A percentile compares a stretch with the other conserved stretches of the same genome.
Conservation (phyloP, 768 basidiomycete species). For the Phylloporus scabripes region DNA sequence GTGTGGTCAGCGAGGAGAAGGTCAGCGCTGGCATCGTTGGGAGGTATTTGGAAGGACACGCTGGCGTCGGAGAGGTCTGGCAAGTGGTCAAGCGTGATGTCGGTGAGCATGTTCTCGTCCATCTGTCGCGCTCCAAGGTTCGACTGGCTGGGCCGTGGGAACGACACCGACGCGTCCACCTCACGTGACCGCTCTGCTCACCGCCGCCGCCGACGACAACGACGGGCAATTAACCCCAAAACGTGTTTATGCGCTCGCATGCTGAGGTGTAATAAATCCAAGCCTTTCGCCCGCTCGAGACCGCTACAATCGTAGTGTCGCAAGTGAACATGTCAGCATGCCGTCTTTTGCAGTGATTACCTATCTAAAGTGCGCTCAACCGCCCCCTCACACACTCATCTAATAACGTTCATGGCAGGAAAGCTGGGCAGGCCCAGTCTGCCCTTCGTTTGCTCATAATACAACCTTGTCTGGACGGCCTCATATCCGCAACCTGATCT, state of each 20-base stretch:
- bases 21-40: slow-evolving; percentile 28
- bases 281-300: neutral
- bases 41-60: slow-evolving; percentile 47
- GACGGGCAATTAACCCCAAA: neutral
- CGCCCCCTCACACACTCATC: neutral
- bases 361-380: slow-evolving; percentile 8
- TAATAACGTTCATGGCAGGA: neutral
- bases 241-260: neutral
- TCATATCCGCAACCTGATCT: slow-evolving; percentile 9
- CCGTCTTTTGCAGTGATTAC: slow-evolving; percentile 9
- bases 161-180: slow-evolving; percentile 20
- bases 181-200: slow-evolving; percentile 20
- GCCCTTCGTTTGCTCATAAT: neutral
- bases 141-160: slow-evolving; percentile 19
- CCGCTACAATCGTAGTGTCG: slow-evolving; percentile 1
- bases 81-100: slow-evolving; percentile 48
- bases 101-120: slow-evolving; percentile 26
- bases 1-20: slow-evolving; percentile 38
- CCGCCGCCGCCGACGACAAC: neutral
- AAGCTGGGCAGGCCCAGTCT: neutral
- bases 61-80: slow-evolving; percentile 46
- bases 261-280: neutral
- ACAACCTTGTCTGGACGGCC: neutral
- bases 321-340: slow-evolving; percentile 11
- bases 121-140: slow-evolving; percentile 5